Evolutionary conservation across 2,329 filamentous ascomycete species (phyloP), one percentile per base, ranked within the genome.

Genomic region (Fusarium burgessii): DNA sequence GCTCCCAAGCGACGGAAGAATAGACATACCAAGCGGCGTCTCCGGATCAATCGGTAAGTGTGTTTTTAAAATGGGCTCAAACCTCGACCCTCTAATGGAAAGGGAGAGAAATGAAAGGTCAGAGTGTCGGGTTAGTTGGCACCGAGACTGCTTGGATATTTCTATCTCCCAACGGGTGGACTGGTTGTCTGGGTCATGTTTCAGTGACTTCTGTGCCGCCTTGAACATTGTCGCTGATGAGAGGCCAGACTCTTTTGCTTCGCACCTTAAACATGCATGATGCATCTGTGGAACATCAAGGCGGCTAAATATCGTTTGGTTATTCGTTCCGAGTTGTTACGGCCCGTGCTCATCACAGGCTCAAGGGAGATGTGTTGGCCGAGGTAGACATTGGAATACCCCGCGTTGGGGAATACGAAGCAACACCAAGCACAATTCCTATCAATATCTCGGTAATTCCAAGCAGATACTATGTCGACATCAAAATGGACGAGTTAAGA

Each of bases 11-110:
- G 25, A 6, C 43, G 25, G 8, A 20, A 8, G 45, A 32, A 5
- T 12, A 32, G 0, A 25, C 20, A 4, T 0, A 20, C 4, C 18
- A 3, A 27, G 2, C 9, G 18, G 25, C 1, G 18, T 20, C 18
- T 1, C 2, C 0, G 6, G 9, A 32, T 47, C 0, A 35, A 18
- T 10, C 5, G 13, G 11, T 50, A 49, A 13, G 46, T 50, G 46
- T 5, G 15, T 14, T 25, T 29, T 50, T 35, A 25, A 35, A 23
- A 23, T 0, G 5, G 29, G 15, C 23, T 25, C 46, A 14, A 35
- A 14, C 7, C 29, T 35, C 25, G 32, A 14, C 32, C 46, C 13
- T 18, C 2, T 2, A 2, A 7, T 14, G n/a, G 15, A 23, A 12
- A n/a, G 4, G 7, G 3, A 2, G 1, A 50, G 32, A 50, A 18